Evolutionary conservation across 345 rosid genomes (phyloP).

Genomic region (Arabidopsis arenosa): DNA sequence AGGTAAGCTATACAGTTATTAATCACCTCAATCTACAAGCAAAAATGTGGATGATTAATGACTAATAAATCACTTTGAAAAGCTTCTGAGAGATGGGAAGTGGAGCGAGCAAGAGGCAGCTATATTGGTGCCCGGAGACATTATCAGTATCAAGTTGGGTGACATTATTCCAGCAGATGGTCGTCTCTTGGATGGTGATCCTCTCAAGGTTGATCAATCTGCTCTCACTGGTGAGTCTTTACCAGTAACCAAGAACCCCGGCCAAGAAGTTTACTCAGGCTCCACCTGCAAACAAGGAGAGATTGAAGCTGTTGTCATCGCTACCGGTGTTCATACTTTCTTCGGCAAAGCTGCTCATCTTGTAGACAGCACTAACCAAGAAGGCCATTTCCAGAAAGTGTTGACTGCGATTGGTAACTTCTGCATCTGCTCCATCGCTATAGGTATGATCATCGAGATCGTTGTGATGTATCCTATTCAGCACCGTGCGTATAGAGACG

Average conservation of each 20-base stretch:
- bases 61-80: not conserved
- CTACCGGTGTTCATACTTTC: constrained; percentile 86
- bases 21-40: not conserved
- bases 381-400: constrained; percentile 86
- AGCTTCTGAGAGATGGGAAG: constrained; percentile 77
- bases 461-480: constrained; percentile 83
- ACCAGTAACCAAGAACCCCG: constrained; percentile 72
- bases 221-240: constrained; percentile 87
- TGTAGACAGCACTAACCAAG: constrained; percentile 77
- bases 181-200: constrained; percentile 83
- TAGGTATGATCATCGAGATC: constrained; percentile 71
- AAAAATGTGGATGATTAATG: not conserved
- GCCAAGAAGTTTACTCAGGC: constrained; percentile 80
- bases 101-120: constrained; percentile 85
- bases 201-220: constrained; percentile 80
- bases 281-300: constrained; percentile 94
- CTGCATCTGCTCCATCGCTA: constrained; percentile 74
- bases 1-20: constrained; percentile 41
- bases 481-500: constrained; percentile 66
- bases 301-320: constrained; percentile 83
- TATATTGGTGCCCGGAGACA: constrained; percentile 79
- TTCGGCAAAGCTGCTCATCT: constrained; percentile 95
- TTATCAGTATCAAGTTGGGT: constrained; percentile 78
- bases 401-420: constrained; percentile 90
- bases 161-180: constrained; percentile 89